Conservation (phyloP, 2,329 filamentous ascomycete species). For the Colletotrichum salicis region DNA sequence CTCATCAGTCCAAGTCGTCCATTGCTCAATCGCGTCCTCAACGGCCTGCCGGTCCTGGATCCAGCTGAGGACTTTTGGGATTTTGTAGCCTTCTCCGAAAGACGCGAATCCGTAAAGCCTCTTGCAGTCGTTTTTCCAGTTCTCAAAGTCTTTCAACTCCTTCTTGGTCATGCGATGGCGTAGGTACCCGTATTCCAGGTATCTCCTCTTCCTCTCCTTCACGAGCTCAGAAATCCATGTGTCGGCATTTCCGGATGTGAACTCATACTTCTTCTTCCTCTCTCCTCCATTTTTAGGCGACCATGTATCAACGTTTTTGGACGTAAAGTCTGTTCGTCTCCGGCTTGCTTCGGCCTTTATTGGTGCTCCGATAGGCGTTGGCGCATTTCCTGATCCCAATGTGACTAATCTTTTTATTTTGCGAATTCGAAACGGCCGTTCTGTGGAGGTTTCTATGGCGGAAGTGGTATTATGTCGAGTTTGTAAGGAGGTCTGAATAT, state of each 20-base stretch:
- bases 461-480: background rate
- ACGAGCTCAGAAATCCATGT: background rate
- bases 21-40: constrained; percentile 41
- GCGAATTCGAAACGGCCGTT: background rate
- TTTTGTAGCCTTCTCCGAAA: background rate
- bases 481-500: background rate
- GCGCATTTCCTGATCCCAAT: background rate
- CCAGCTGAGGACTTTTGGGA: constrained; percentile 34
- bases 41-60: constrained; percentile 44
- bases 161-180: constrained; percentile 23
- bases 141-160: constrained; percentile 20
- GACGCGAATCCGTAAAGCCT: background rate
- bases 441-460: background rate
- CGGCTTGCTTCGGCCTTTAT: background rate
- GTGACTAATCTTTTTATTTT: background rate
- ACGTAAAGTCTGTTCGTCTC: background rate
- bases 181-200: constrained; percentile 32
- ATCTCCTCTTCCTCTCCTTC: constrained; percentile 34
- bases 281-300: background rate
- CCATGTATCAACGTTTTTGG: background rate
- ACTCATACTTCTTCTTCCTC: background rate
- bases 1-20: constrained; percentile 9
- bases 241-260: background rate
- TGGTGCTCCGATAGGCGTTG: background rate
- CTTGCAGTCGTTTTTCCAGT: constrained; percentile 34